phyloP scores from a whole-genome alignment of 1,139 yeast species.

The Lizanozyma gosingica region DNA sequence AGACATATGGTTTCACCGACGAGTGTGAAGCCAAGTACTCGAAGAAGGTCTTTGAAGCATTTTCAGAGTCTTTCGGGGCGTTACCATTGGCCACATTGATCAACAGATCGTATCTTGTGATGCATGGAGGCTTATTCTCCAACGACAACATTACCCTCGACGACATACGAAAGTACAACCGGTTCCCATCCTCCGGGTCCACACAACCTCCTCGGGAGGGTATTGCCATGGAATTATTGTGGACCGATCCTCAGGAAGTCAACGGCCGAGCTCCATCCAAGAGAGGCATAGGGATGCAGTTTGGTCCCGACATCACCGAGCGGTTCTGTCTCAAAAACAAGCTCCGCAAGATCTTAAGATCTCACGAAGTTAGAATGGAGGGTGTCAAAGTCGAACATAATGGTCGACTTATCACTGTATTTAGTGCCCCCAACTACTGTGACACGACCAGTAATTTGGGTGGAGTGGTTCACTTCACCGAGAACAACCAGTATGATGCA shows the following conservation, averaged over 20 bases:
- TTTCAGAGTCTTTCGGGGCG: conserved; percentile 78
- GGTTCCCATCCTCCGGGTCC: conserved; percentile 47
- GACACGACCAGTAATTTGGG: conserved; percentile 88
- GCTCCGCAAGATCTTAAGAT: conserved; percentile 74
- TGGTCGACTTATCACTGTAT: conserved; percentile 81
- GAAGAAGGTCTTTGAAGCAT: conserved; percentile 74
- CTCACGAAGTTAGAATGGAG: conserved; percentile 90
- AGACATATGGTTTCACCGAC: conserved; percentile 92
- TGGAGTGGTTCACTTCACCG: conserved; percentile 64
- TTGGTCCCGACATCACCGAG: conserved; percentile 92
- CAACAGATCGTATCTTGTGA: conserved; percentile 67
- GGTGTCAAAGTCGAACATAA: conserved; percentile 87
- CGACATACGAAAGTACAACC: conserved; percentile 64
- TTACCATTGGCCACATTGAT: conserved; percentile 83
- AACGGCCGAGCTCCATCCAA: conserved; percentile 82
- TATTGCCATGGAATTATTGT: conserved; percentile 87
- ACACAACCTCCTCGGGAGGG: conserved; percentile 90
- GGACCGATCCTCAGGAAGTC: conserved; percentile 91
- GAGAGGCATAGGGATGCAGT: conserved; percentile 92
- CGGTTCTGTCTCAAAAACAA: conserved; percentile 64
- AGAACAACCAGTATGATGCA: conserved; percentile 23
- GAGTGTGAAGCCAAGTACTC: conserved; percentile 90
- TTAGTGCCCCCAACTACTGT: conserved; percentile 96
- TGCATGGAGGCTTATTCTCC: conserved; percentile 95
- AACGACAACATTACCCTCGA: conserved; percentile 61